Evolutionary conservation across 345 rosid genomes (phyloP).

Genomic region (Dovyalis caffra): DNA sequence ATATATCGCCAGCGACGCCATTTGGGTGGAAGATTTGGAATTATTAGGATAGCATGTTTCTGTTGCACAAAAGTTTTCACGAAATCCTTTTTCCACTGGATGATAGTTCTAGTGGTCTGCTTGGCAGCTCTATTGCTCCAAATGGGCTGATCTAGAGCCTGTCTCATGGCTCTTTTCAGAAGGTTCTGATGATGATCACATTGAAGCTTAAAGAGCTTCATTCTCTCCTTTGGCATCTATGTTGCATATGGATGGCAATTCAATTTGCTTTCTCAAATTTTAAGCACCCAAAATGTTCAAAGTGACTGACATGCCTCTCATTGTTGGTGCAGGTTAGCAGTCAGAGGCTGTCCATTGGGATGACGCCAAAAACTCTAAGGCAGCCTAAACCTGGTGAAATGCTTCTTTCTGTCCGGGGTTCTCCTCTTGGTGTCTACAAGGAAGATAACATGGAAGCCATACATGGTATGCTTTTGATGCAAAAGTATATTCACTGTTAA

Average conservation of each 20-base stretch:
- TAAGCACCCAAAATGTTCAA: neutral
- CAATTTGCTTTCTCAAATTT: neutral
- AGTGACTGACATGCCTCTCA: neutral
- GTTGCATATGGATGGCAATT: neutral
- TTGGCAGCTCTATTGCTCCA: neutral
- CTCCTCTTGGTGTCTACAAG: slow-evolving; percentile 86
- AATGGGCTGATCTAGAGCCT: neutral
- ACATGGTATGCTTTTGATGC: slow-evolving; percentile 42
- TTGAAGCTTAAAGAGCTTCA: neutral
- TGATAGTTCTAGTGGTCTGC: neutral
- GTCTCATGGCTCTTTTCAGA: neutral
- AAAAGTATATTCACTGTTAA: neutral
- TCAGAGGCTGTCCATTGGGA: slow-evolving; percentile 80
- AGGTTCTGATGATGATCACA: neutral
- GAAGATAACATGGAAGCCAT: slow-evolving; percentile 94
- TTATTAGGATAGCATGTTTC: neutral
- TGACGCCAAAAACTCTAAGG: slow-evolving; percentile 84
- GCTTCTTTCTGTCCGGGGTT: slow-evolving; percentile 86
- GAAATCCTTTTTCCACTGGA: neutral
- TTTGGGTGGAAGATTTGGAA: neutral
- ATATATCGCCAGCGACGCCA: neutral
- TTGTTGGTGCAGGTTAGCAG: slow-evolving; percentile 46
- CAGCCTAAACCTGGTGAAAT: slow-evolving; percentile 87
- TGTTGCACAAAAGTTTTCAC: neutral
- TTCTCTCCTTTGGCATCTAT: neutral